A percentile compares a stretch with the other conserved stretches of the same genome.
These are phyloP conservation scores for Candida sanyiensis DNA, from an alignment of 805 yeast species.

Conservation along the genomic window DNA sequence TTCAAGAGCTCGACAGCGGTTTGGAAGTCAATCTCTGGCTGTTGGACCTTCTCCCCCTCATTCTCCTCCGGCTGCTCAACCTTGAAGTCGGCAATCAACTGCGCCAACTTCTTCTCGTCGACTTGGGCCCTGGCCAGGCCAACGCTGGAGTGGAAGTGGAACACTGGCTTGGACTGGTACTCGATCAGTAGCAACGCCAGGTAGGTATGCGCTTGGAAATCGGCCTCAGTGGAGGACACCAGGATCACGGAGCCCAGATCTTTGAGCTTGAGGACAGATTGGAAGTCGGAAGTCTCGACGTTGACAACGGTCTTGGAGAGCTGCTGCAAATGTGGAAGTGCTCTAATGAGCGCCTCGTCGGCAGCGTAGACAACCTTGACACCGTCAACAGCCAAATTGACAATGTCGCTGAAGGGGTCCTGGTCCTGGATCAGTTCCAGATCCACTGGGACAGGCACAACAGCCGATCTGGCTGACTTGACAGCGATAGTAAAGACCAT, in stretches of 20 bases:
- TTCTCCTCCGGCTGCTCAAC: slow-evolving; percentile 4
- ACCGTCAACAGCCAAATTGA: slow-evolving; percentile 4
- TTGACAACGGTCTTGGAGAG: slow-evolving; percentile 53
- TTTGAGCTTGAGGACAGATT: slow-evolving; percentile 64
- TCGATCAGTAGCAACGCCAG: slow-evolving; percentile 55
- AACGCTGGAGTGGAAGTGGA: slow-evolving; percentile 57
- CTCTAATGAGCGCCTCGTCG: slow-evolving; percentile 48
- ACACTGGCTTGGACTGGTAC: slow-evolving; percentile 46
- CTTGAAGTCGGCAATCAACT: slow-evolving; percentile 6
- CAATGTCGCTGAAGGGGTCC: slow-evolving; percentile 10
- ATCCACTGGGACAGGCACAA: slow-evolving; percentile 5
- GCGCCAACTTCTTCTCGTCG: slow-evolving; percentile 3
- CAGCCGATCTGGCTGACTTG: slow-evolving; percentile 8
- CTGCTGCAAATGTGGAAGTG: slow-evolving; percentile 50
- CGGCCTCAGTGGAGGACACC: slow-evolving; percentile 57
- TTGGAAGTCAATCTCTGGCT: slow-evolving; percentile 8
- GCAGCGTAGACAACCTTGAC: slow-evolving; percentile 37
- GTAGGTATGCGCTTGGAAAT: slow-evolving; percentile 47
- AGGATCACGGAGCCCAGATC: slow-evolving; percentile 61
- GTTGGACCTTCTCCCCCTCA: slow-evolving; percentile 2
- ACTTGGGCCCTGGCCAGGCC: neutral
- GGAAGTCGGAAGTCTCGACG: slow-evolving; percentile 61
- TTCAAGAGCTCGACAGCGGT: slow-evolving; percentile 6
- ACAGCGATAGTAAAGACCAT: slow-evolving; percentile 8
- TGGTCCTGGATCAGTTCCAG: slow-evolving; percentile 9